Percentiles rank a stretch among this genome's conserved stretches.
These are phyloP conservation scores for Phyllostachys edulis DNA, from an alignment of 176 grass and related monocot genomes.

Conservation along the genomic window DNA sequence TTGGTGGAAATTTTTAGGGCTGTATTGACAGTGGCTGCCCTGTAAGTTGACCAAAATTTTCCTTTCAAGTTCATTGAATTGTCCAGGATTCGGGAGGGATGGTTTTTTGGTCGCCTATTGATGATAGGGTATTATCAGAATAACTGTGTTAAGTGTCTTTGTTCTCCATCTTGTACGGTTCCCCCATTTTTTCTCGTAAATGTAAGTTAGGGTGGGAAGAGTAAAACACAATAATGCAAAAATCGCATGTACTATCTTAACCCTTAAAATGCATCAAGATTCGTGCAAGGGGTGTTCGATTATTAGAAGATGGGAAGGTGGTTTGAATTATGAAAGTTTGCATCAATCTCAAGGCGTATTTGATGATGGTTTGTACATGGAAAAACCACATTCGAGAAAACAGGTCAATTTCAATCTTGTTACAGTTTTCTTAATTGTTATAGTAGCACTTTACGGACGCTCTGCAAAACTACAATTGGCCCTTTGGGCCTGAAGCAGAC, in stretches of 20 bases:
- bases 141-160: neutral
- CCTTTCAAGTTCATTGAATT: neutral
- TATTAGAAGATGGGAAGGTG: too few relatives aligned
- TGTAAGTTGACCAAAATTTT: neutral
- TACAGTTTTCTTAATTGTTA: neutral
- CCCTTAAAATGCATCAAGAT: too few relatives aligned
- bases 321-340: too few relatives aligned
- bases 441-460: neutral
- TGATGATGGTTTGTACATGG: too few relatives aligned
- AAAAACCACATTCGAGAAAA: too few relatives aligned
- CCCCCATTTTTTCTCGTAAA: neutral
- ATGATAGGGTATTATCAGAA: constrained; percentile 23
- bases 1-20: constrained; percentile 90
- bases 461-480: neutral
- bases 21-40: constrained; percentile 51
- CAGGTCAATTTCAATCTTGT: neutral
- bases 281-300: too few relatives aligned
- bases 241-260: neutral
- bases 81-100: neutral
- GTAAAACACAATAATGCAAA: neutral
- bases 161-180: constrained; percentile 9
- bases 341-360: too few relatives aligned
- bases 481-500: neutral
- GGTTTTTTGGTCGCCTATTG: too few relatives aligned
- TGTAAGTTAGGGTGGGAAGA: neutral